A percentile compares a stretch with the other conserved stretches of the same genome.
Conservation (phyloP, 257 asterid genomes). For the Nicotiana attenuata region DNA sequence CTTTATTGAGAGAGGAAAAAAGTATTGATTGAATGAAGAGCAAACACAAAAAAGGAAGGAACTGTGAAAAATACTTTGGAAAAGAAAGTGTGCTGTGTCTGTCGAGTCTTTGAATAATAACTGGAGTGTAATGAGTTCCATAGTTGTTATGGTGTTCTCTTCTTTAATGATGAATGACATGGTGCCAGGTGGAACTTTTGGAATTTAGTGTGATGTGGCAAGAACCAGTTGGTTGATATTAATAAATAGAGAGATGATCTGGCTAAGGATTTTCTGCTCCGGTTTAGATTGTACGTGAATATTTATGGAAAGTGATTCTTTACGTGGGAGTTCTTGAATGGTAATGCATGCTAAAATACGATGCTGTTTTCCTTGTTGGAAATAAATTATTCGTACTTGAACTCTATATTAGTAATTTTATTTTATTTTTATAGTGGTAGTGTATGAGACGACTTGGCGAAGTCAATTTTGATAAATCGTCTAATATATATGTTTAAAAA, state of each 20-base stretch:
- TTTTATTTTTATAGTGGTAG: too few species aligned
- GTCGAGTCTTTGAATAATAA: neutral
- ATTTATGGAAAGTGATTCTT: neutral
- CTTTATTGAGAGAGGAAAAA: slow-evolving; percentile 1
- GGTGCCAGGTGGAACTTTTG: neutral
- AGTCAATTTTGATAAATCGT: too few species aligned
- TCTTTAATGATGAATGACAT: neutral
- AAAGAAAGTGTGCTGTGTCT: slow-evolving; percentile 11
- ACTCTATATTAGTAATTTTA: too few species aligned
- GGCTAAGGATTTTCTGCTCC: neutral
- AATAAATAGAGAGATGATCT: neutral
- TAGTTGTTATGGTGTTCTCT: neutral
- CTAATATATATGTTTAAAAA: too few species aligned
- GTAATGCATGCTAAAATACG: slow-evolving; percentile 7
- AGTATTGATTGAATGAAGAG: neutral
- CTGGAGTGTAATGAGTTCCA: neutral
- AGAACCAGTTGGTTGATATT: neutral
- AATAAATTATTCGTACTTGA: too few species aligned
- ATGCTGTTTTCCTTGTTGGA: neutral
- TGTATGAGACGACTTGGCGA: too few species aligned
- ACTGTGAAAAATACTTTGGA: slow-evolving; percentile 9
- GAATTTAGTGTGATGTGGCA: neutral
- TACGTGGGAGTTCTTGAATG: neutral
- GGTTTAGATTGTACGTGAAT: neutral
- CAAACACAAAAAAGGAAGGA: neutral